Conservation (phyloP, 352 stramenopile genomes). For the Peronospora belbahrii region DNA sequence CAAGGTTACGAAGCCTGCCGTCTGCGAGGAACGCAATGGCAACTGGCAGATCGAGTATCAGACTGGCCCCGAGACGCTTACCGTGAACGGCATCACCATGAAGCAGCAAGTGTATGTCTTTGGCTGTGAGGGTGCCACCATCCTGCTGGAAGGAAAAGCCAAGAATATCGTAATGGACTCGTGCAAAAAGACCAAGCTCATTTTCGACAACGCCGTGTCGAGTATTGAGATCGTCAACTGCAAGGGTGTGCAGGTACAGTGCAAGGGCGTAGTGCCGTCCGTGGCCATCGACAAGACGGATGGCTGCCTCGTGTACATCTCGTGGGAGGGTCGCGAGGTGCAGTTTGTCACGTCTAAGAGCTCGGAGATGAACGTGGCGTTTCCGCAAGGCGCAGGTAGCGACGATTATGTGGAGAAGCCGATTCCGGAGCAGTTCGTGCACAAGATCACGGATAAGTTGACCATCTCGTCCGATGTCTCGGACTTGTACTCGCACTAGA, state of each 20-base stretch:
- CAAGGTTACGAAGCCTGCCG: conserved; percentile 39
- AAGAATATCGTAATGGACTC: conserved; percentile 95
- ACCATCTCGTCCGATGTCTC: conserved; percentile 89
- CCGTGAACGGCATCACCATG: conserved; percentile 86
- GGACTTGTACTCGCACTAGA: conserved; percentile 89
- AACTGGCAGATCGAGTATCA: conserved; percentile 98
- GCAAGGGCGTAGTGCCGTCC: conserved; percentile 88
- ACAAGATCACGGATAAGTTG: conserved; percentile 85
- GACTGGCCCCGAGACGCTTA: conserved; percentile 71
- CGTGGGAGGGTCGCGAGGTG: conserved; percentile 83
- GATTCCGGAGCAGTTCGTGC: conserved; percentile 96
- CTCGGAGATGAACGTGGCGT: conserved; percentile 95
- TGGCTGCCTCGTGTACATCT: conserved; percentile 93
- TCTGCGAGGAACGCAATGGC: conserved; percentile 87
- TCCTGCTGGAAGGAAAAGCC: conserved; percentile 96
- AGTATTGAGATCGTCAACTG: conserved; percentile 97
- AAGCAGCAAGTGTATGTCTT: conserved; percentile 97
- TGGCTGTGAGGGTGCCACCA: conserved; percentile 89
- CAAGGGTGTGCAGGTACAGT: conserved; percentile 94
- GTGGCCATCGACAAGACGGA: conserved; percentile 99
- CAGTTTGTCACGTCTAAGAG: conserved; percentile 95
- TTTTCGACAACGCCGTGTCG: conserved; percentile 95
- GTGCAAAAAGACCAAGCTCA: conserved; percentile 93
- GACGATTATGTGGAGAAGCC: conserved; percentile 92
- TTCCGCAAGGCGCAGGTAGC: conserved; percentile 71